These are phyloP conservation scores for Solanum stenotomum DNA, from an alignment of 257 asterid genomes.

Conservation along the genomic window DNA sequence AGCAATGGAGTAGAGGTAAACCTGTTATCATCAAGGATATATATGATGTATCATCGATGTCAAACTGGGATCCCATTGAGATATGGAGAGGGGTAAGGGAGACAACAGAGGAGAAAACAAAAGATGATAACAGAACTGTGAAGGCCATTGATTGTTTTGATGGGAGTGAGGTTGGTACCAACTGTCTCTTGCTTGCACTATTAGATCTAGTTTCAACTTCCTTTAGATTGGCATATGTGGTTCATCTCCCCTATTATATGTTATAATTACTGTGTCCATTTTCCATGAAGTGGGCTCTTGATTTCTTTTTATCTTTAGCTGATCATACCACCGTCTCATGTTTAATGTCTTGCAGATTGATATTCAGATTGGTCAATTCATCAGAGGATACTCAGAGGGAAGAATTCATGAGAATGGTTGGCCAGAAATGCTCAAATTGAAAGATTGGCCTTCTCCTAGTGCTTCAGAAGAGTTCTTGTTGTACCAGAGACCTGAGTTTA, in stretches of 20 bases:
- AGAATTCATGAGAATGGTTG: slow-evolving; percentile 58
- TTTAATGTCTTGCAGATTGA: slow-evolving; percentile 47
- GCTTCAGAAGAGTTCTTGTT: slow-evolving; percentile 89
- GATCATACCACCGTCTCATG: slow-evolving; percentile 6
- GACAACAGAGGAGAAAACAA: slow-evolving; percentile 65
- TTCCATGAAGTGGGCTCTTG: not conserved
- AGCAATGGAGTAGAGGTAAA: slow-evolving; percentile 71
- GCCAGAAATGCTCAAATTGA: slow-evolving; percentile 68
- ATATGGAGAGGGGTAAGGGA: slow-evolving; percentile 77
- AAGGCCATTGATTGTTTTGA: slow-evolving; percentile 67
- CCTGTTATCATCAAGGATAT: slow-evolving; percentile 80
- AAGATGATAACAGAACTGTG: slow-evolving; percentile 59
- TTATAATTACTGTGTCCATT: not conserved
- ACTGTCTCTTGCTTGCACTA: not conserved
- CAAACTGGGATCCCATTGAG: slow-evolving; percentile 79
- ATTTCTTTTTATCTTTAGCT: not conserved
- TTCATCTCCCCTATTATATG: slow-evolving; percentile 1
- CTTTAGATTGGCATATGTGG: not conserved
- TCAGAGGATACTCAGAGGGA: slow-evolving; percentile 82
- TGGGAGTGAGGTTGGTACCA: slow-evolving; percentile 57
- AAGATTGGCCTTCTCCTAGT: slow-evolving; percentile 98
- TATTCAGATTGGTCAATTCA: slow-evolving; percentile 71
- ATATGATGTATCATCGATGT: slow-evolving; percentile 53
- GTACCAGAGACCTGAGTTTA: slow-evolving; percentile 91
- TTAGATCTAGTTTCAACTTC: not conserved